Conservation (phyloP, 495 filamentous ascomycete species). For the Penicillium goetzii region DNA sequence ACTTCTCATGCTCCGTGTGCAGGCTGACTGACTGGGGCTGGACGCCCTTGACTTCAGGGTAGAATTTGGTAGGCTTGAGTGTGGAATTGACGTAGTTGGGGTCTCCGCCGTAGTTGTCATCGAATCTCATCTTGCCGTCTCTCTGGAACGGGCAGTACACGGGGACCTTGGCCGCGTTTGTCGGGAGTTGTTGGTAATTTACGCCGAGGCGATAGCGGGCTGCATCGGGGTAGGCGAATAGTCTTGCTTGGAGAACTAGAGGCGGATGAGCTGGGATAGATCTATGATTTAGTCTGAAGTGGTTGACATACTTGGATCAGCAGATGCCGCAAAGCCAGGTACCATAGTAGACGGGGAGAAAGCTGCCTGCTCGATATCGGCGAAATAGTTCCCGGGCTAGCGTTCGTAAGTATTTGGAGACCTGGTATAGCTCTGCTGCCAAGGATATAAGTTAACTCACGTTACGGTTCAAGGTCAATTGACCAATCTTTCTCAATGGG, state of each 20-base stretch:
- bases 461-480: slow-evolving; percentile 42
- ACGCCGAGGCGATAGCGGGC: slow-evolving; percentile 68
- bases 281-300: background rate
- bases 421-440: background rate
- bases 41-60: slow-evolving; percentile 21
- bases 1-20: slow-evolving; percentile 57
- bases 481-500: slow-evolving; percentile 42
- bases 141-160: slow-evolving; percentile 73
- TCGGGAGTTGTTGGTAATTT: slow-evolving; percentile 62
- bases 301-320: slow-evolving; percentile 42
- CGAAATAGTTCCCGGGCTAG: slow-evolving; percentile 53
- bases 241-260: slow-evolving; percentile 65
- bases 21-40: slow-evolving; percentile 14
- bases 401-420: background rate
- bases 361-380: slow-evolving; percentile 54
- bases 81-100: slow-evolving; percentile 59
- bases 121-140: slow-evolving; percentile 65
- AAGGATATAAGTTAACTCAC: slow-evolving; percentile 20
- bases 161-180: slow-evolving; percentile 31
- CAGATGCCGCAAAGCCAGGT: slow-evolving; percentile 47
- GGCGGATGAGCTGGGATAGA: background rate
- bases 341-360: slow-evolving; percentile 57
- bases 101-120: slow-evolving; percentile 64
- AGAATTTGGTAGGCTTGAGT: slow-evolving; percentile 26
- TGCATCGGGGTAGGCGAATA: slow-evolving; percentile 73